Base-by-base conservation (phyloP, 495 filamentous ascomycete genomes). In the Neurospora tetraspora region DNA sequence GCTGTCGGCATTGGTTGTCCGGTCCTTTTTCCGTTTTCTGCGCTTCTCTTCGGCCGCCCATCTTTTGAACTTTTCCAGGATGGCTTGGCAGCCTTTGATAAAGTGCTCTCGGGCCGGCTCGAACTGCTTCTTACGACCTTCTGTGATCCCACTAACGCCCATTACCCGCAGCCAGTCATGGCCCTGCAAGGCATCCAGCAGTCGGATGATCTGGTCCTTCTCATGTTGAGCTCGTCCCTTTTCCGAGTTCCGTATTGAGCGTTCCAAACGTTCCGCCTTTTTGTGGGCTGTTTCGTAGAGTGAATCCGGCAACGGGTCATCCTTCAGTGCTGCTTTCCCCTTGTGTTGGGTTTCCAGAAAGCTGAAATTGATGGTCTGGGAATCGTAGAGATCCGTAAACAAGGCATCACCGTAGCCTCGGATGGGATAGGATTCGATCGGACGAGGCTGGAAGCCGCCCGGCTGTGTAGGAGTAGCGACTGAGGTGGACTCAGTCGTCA, bases 1-100 rank as follows among this genome's bases (percentile, higher is more conserved):
- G 12, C 81, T 83, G 72, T 86, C 82, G n/a, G 82, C 85, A 73
- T 82, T 82, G 27, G 84, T 77, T 4, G 86, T 83, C 37, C 87
- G 87, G 47, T 93, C 90, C 78, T 88, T 91, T 77, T 90, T 89
- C 8, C 87, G 79, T 77, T 92, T 93, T 76, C 91, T 83, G 39
- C 91, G 88, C 80, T 94, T 95, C 81, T 98, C 96, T 80, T 97
- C 93, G 75, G 96, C 91, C 72, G 89, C 93, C 94, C 94, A 98
- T 34, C 85, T 80, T 43, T 88, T 86, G 80, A 97, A 98, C 76
- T 98, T 98, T 71, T 92, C 91, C 9, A 98, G 83, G 59, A 98
- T 88, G 0, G 85, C 86, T 71, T 91, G 85, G 40, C 97, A 92
- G 69, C 95, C 93, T 69, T 85, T 85, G 71, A 97, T 91, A 77